Base-by-base conservation (phyloP, 768 basidiomycete genomes). In the Phylloporus sp. region DNA sequence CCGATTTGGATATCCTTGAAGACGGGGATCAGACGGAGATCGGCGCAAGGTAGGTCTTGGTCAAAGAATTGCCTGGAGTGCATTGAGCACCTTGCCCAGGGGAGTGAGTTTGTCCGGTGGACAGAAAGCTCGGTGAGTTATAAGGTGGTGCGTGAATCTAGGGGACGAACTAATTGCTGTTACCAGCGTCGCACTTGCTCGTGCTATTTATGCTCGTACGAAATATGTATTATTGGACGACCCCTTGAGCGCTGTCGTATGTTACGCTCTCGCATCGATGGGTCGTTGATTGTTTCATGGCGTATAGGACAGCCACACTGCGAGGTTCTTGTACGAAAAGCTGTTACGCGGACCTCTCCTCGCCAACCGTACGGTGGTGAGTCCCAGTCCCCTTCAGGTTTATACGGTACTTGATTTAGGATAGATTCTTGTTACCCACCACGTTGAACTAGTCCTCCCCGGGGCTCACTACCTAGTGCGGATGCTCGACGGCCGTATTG, bases 11-110 rank as follows among this genome's bases (percentile, higher is more conserved):
- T 6, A 77, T 92, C 10, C 65, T 97, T 2, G 89, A 94, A 46
- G 84, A 93, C 57, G 95, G 95, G 0, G 92, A 90, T 59, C 70
- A 67, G 44, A 92, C 90, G 2, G 86, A 90, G 66, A 88, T 94
- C 53, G 90, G 90, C 13, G 82, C 81, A 13, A 72, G 81, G 73
- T 78, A 39, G 15, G 59, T 22, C 35, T 40, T 26, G 20, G 46
- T 6, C 11, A 41, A 14, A 38, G 37, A 8, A 28, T 23, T 36
- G 8, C 20, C 3, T 23, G 11, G 42, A 14, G 36, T 24, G 5
- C 33, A 14, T 18, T 59, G 27, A 44, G 9, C 9, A 4, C 40
- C 27, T 32, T 33, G 8, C 4, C 10, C 22, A 81, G 81, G 43
- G 86, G 86, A 50, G 81, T 90, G 14, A 85, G 78, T 63, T 66